phyloP scores from a whole-genome alignment of 2,329 filamentous ascomycete genomes.

The Phyllosticta paracitricarpa region DNA sequence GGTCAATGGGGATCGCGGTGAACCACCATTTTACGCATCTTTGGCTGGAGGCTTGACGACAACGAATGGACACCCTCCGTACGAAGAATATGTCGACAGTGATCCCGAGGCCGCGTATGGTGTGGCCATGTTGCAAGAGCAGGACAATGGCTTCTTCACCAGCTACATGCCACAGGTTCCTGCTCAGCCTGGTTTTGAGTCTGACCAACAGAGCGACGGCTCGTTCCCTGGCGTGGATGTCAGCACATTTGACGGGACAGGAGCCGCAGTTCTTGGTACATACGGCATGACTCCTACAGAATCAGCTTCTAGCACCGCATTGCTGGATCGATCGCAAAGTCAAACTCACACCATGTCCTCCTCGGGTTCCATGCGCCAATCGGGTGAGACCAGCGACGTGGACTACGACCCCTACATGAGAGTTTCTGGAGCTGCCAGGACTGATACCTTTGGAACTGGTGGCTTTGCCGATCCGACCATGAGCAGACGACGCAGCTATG shows the following conservation, averaged over 20 bases:
- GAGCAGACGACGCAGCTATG: slow-evolving; percentile 65
- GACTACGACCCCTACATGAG: slow-evolving; percentile 44
- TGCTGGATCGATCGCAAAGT: slow-evolving; percentile 15
- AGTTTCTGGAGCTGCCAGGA: slow-evolving; percentile 52
- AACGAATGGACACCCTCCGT: slow-evolving; percentile 40
- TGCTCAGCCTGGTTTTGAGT: background rate
- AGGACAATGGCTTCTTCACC: background rate
- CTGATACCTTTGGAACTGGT: slow-evolving; percentile 85
- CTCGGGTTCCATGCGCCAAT: slow-evolving; percentile 36
- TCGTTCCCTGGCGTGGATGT: background rate
- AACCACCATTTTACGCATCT: slow-evolving; percentile 14
- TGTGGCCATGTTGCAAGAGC: slow-evolving; percentile 56
- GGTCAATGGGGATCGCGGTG: background rate
- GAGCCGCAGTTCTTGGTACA: background rate
- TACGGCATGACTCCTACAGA: background rate
- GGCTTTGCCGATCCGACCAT: slow-evolving; percentile 66
- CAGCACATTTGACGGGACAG: background rate
- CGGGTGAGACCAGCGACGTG: slow-evolving; percentile 33
- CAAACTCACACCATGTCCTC: slow-evolving; percentile 32
- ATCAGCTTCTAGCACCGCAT: background rate
- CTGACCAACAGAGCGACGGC: background rate
- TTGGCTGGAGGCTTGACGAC: slow-evolving; percentile 22
- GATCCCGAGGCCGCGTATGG: slow-evolving; percentile 83
- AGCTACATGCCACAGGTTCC: background rate
- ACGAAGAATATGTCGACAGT: slow-evolving; percentile 54